Evolutionary conservation across 2,329 filamentous ascomycete species (phyloP), one percentile per base, ranked within the genome.

Genomic region (Hypoxylon sp.): DNA sequence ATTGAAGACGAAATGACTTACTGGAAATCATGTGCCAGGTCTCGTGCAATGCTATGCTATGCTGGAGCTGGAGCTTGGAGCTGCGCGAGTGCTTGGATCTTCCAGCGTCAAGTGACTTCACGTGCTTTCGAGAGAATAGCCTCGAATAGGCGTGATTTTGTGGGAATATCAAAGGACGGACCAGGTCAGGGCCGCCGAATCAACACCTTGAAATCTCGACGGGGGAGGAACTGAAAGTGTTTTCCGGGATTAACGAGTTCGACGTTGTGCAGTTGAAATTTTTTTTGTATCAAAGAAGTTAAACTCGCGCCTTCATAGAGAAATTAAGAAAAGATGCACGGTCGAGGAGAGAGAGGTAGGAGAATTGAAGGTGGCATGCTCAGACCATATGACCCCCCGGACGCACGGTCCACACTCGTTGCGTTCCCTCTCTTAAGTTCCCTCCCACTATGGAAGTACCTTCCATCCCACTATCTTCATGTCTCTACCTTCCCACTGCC

Each of bases 61-160:
- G 58, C 56, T 56, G 55, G 44, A 50, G 39, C 53, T 66, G 67
- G 60, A 50, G 67, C 58, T 46, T 66, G 67, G 60, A 50, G 67
- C 58, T 46, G 55, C 48, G 72, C 61, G 61, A 63, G 50, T 75
- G 72, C 71, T 74, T 76, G 71, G 73, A 74, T 74, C 72, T 71
- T 72, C 68, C 72, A 67, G 66, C 66, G 75, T 72, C 75, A 76
- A 75, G 75, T 76, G 75, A 76, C 75, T 77, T 77, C 75, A 76
- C 75, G 74, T 77, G 75, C 73, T 75, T 70, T 73, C 71, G 66
- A 71, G 70, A 65, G 50, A 72, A 65, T 74, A 74, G 74, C 63
- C 72, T 76, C 67, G 74, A 75, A 75, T 71, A 69, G 73, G 71
- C 71, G 71, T 71, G 67, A 71, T 68, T 73, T 72, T 71, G 74